Conservation (phyloP, 2,329 filamentous ascomycete species). For the Epichloe scottii region DNA sequence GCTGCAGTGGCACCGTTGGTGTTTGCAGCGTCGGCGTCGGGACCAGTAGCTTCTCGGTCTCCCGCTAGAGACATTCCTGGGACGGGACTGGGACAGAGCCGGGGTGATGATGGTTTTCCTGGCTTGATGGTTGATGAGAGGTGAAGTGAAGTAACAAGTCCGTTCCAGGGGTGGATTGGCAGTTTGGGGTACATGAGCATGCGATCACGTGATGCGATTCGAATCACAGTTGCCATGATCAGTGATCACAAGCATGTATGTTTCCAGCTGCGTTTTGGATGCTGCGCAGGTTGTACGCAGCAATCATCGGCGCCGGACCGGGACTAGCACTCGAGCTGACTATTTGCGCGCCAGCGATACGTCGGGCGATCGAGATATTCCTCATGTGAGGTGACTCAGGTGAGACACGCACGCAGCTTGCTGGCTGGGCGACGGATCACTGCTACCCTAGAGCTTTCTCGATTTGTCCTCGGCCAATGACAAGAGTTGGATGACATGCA, state of each 20-base stretch:
- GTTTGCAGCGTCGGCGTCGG: background rate
- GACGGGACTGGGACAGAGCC: background rate
- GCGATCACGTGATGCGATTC: background rate
- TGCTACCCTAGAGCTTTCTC: background rate
- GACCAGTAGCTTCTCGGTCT: background rate
- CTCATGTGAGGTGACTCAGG: no score
- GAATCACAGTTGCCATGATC: no score
- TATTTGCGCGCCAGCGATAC: no score
- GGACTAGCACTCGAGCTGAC: background rate
- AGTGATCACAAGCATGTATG: no score
- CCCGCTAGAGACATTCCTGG: background rate
- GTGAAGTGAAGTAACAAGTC: no score
- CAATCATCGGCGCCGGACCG: background rate
- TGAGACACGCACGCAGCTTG: no score
- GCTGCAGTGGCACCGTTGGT: conserved; percentile 6
- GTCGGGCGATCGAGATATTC: no score
- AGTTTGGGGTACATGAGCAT: background rate
- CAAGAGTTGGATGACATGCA: no score
- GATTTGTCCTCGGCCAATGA: background rate
- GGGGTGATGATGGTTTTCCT: background rate
- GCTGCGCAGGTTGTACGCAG: background rate
- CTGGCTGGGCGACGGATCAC: background rate
- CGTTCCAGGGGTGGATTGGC: no score
- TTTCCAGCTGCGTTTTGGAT: background rate
- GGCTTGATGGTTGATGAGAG: no score